These are phyloP conservation scores for Verbena officinalis DNA, from an alignment of 257 asterid species.

Conservation along the genomic window DNA sequence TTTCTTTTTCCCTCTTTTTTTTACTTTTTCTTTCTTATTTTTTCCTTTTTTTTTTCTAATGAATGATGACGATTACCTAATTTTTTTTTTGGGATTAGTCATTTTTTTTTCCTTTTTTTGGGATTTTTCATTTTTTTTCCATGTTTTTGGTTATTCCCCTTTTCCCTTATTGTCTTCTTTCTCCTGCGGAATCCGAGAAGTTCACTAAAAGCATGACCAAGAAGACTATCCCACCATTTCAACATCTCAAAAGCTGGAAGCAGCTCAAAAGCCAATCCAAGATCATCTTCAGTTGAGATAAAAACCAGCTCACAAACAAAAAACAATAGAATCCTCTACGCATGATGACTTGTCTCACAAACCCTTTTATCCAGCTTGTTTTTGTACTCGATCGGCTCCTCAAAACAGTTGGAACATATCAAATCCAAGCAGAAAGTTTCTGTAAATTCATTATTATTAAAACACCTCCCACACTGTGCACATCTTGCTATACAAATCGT, in stretches of 20 bases:
- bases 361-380: constrained; percentile 32
- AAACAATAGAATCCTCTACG: constrained; percentile 4
- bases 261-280: constrained; percentile 18
- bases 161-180: neutral
- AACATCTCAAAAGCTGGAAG: neutral
- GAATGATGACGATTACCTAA: neutral
- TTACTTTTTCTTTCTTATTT: neutral
- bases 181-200: neutral
- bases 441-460: constrained; percentile 56
- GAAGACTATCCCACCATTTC: too few species aligned
- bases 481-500: constrained; percentile 71
- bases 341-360: constrained; percentile 13
- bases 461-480: constrained; percentile 77
- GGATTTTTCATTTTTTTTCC: neutral
- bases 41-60: neutral
- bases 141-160: neutral
- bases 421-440: constrained; percentile 78
- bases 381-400: constrained; percentile 34
- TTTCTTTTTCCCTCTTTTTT: neutral
- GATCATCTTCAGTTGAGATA: constrained; percentile 10
- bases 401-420: constrained; percentile 62
- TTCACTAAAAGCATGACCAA: constrained; percentile 19
- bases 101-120: neutral
- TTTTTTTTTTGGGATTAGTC: neutral
- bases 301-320: neutral